Evolutionary conservation across 2,329 filamentous ascomycete genomes (phyloP), one percentile per base, ranked within the genome.

Genomic region (Colletotrichum theobromicola): DNA sequence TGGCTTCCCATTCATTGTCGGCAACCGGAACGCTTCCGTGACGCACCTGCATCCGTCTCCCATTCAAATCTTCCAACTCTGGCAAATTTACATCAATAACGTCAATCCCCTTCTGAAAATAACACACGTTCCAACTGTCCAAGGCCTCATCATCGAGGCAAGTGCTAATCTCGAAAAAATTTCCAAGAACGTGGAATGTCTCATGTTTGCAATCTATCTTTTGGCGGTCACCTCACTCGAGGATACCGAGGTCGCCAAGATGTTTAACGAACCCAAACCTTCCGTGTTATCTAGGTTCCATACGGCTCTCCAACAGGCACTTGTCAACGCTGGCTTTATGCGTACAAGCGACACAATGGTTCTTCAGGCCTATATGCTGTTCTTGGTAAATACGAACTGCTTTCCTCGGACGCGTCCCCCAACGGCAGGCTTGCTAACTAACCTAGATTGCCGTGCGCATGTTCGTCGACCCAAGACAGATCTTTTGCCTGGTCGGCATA

Each of bases 1-100:
- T 77, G 88, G 88, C 65, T 92, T 92, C 72, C 90, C 90, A 4
- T 91, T 92, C 77, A 83, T 90, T 34, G 84, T 91, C 18, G 88
- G 89, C 32, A 87, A 86, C 32, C 80, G 84, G 12, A 80, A 80
- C 18, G 79, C 83, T 21, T 84, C 83, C 62, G 83, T 90, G 63
- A 87, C 87, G 5, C 83, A 85, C 63, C 81, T 85, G 18, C 90
- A 91, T 76, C 91, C 91, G 12, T 80, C 88, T 2, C 84, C 88
- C 28, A 88, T 92, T 24, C 90, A 92, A 72, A 91, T 92, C 67
- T 89, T 93, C 74, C 88, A 90, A 77, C 84, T 93, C 21, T 94
- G 93, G 93, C 92, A 94, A 81, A 87, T 90, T 18, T 94, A 93
- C 79, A 87, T 94, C 55, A 89, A 91, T 76, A 94, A 94, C 78